Conservation (phyloP, 208 protist genomes). For the Acanthamoeba quina region DNA sequence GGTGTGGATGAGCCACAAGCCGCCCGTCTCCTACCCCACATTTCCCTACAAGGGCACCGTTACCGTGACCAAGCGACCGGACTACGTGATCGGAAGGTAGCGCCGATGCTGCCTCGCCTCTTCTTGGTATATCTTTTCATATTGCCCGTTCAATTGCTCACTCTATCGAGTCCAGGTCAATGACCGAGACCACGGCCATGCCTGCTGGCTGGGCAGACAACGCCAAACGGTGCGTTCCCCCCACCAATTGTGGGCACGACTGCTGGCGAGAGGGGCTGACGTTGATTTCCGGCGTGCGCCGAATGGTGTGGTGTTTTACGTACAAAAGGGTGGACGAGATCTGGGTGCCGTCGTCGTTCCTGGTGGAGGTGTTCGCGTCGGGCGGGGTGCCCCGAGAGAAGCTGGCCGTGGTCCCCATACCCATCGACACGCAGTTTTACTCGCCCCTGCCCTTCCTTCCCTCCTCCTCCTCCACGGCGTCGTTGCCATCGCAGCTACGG, state of each 20-base stretch:
- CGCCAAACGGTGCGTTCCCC: not conserved
- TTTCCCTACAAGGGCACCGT: slow-evolving; percentile 59
- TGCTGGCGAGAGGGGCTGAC: not conserved
- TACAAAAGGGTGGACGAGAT: slow-evolving; percentile 57
- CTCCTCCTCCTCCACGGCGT: not conserved
- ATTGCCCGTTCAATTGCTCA: not conserved
- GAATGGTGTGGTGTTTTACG: not conserved
- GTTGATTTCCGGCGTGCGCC: too few species aligned
- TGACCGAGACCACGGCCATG: slow-evolving; percentile 66
- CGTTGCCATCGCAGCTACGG: not conserved
- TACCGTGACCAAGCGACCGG: not conserved
- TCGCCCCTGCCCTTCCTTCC: slow-evolving; percentile 20
- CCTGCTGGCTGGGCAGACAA: slow-evolving; percentile 46
- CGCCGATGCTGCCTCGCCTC: not conserved
- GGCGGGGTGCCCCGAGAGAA: slow-evolving; percentile 68
- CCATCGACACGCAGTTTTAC: slow-evolving; percentile 76
- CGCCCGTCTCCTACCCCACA: slow-evolving; percentile 54
- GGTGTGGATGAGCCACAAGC: slow-evolving; percentile 74
- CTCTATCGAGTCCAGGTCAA: not conserved
- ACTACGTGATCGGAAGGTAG: slow-evolving; percentile 33
- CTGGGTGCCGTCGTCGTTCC: slow-evolving; percentile 79
- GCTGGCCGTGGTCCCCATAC: slow-evolving; percentile 69
- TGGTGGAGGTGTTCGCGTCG: slow-evolving; percentile 59
- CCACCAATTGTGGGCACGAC: not conserved
- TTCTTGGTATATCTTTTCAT: not conserved